Evolutionary conservation across 257 asterid genomes (phyloP), one percentile per base, ranked within the genome.

Genomic region (Salvia hispanica): DNA sequence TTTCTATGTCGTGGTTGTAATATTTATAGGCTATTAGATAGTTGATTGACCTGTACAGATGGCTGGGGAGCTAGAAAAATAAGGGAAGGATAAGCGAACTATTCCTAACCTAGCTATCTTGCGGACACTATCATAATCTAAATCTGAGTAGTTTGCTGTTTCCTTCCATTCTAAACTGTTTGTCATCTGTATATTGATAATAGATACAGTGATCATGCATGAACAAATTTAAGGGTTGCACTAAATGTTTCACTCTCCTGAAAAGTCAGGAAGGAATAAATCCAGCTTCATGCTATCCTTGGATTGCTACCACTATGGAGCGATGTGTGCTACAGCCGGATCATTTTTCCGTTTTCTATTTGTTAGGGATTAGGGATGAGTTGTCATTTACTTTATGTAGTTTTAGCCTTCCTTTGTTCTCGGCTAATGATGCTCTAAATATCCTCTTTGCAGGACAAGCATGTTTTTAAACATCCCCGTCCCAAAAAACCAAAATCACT

Each of bases 401-500:
- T 57, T 47, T 46, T 52, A 52, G 53, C 65, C 54, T 63, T 53
- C 13, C 45, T 15, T 71, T 71, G 58, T 66, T 72, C n/a, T 76
- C 52, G 33, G 60, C 44, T 67, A 61, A 58, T 63, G 63, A 72
- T 72, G 33, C 34, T 73, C 9, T 12, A 31, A 18, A 39, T 67
- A 43, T 65, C 63, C 71, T 44, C 59, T 75, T 82, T 75, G 75
- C 88, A 94, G 99, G 99, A 91, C 74, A 91, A 70, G 73, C 81
- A 88, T 75, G 71, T 78, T 58, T 94, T 94, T 74, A 80, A 83
- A 66, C 96, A 91, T 77, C 95, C 96, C 62, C 91, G 88, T 79
- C 97, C 99, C 3, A 73, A 80, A 80, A 94, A 78, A 85, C 99
- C 99, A 53, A 81, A 85, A 59, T 94, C 99, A 60, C 86, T 94